Conservation (phyloP, 1,284 basidiomycete genomes). For the Cystobasidiaceae sp. region DNA sequence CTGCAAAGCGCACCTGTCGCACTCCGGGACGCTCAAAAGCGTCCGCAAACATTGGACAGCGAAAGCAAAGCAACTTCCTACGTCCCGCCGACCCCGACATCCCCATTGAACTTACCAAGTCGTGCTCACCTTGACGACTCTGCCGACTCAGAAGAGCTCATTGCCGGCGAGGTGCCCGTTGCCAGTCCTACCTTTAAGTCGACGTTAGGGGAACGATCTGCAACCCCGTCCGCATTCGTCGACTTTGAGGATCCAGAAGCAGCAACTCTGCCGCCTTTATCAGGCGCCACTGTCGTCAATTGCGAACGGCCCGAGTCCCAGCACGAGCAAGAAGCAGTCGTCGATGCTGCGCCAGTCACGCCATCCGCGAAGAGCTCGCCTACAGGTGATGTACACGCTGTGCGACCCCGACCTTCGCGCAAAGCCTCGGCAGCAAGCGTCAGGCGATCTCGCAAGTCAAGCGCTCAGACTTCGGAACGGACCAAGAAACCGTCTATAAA, state of each 20-base stretch:
- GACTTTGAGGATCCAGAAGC: background rate
- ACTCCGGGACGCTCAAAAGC: too few relatives aligned
- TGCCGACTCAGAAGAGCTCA: too few relatives aligned
- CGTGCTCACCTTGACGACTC: too few relatives aligned
- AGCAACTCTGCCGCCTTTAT: background rate
- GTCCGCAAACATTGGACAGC: too few relatives aligned
- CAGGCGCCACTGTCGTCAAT: background rate
- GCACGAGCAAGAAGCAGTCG: background rate
- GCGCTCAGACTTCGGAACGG: conserved; percentile 56
- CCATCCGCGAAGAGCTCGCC: background rate
- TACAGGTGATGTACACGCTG: background rate
- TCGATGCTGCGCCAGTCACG: background rate
- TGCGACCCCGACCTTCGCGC: too few relatives aligned
- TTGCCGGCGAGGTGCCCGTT: too few relatives aligned
- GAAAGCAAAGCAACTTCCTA: too few relatives aligned
- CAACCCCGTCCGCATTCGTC: background rate
- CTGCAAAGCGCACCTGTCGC: too few relatives aligned
- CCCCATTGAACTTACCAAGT: too few relatives aligned
- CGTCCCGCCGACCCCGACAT: too few relatives aligned
- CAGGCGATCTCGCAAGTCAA: conserved; percentile 39
- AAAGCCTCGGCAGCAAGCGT: conserved; percentile 54
- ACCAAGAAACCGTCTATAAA: background rate
- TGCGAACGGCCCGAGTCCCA: background rate
- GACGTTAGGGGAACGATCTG: background rate
- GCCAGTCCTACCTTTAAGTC: too few relatives aligned